Percentiles rank a stretch among this genome's conserved stretches.
phyloP scores from a whole-genome alignment of 768 basidiomycete genomes.

The Royoungia palumana region DNA sequence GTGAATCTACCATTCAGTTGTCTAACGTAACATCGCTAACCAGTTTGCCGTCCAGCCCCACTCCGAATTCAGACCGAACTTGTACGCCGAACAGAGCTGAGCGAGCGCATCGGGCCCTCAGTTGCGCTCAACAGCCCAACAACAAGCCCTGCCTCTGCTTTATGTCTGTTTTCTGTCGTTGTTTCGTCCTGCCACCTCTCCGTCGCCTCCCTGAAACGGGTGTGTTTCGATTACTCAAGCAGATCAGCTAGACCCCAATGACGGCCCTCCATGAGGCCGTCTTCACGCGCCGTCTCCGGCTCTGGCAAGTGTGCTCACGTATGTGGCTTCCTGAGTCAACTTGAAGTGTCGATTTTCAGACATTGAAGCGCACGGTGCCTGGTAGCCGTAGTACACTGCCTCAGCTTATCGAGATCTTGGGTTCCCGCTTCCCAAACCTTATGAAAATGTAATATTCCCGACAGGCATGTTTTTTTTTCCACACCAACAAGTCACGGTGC shows the following conservation, averaged over 20 bases:
- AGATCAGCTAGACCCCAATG: too few relatives aligned
- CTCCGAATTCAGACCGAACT: not conserved
- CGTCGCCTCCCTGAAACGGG: slow-evolving; percentile 20
- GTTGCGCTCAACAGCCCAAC: slow-evolving; percentile 1
- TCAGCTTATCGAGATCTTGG: slow-evolving; percentile 17
- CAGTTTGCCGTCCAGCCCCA: not conserved
- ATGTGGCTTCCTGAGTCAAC: not conserved
- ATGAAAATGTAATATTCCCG: slow-evolving; percentile 7
- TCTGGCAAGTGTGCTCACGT: not conserved
- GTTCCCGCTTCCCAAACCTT: slow-evolving; percentile 12
- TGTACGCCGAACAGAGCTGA: slow-evolving; percentile 11
- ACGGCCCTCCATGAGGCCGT: not conserved
- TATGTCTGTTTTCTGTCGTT: not conserved
- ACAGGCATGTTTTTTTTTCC: slow-evolving; percentile 1
- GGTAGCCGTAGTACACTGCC: slow-evolving; percentile 21
- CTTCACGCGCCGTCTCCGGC: not conserved
- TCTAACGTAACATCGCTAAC: slow-evolving; percentile 6
- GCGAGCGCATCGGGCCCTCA: slow-evolving; percentile 15
- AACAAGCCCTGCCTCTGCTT: not conserved
- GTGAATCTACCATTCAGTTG: slow-evolving; percentile 14
- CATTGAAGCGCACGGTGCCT: slow-evolving; percentile 17
- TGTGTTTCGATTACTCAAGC: slow-evolving; percentile 10
- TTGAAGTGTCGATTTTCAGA: slow-evolving; percentile 4
- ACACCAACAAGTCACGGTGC: slow-evolving; percentile 4
- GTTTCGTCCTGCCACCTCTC: not conserved